Evolutionary conservation across 305 asterid species (phyloP).

Genomic region (Euphrasia arctica): DNA sequence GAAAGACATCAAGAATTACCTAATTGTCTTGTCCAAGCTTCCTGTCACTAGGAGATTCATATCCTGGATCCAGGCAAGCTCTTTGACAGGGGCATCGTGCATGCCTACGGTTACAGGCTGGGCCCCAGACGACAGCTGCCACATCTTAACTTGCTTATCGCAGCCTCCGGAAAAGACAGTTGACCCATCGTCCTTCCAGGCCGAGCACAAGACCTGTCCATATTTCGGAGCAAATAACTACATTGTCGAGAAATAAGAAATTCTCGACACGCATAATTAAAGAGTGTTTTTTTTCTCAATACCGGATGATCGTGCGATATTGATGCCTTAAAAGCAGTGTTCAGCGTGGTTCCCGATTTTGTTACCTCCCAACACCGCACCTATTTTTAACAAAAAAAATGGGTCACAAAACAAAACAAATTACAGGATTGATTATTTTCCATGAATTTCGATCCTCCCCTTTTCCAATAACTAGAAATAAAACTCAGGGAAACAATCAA

Average conservation of each 20-base stretch:
- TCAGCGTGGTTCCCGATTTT: slow-evolving; percentile 37
- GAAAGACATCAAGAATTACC: slow-evolving; percentile 39
- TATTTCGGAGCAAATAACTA: slow-evolving; percentile 20
- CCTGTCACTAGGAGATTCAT: slow-evolving; percentile 82
- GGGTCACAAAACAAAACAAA: slow-evolving; percentile 16
- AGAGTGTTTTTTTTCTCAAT: slow-evolving; percentile 6
- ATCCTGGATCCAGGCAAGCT: slow-evolving; percentile 90
- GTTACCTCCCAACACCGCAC: slow-evolving; percentile 59
- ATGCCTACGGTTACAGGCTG: slow-evolving; percentile 80
- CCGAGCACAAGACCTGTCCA: slow-evolving; percentile 78
- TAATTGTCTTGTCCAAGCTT: slow-evolving; percentile 90
- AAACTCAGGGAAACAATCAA: not conserved
- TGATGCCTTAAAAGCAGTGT: slow-evolving; percentile 49
- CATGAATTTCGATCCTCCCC: not conserved
- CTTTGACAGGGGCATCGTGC: slow-evolving; percentile 88
- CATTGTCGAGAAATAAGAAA: slow-evolving; percentile 20
- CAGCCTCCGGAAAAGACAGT: slow-evolving; percentile 96
- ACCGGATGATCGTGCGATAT: slow-evolving; percentile 56
- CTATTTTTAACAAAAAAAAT: slow-evolving; percentile 23
- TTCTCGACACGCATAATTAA: slow-evolving; percentile 1
- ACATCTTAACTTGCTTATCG: slow-evolving; percentile 96
- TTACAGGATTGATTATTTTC: too few species aligned
- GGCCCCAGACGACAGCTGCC: slow-evolving; percentile 80
- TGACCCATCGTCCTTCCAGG: slow-evolving; percentile 99
- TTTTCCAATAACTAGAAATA: not conserved